phyloP scores from a whole-genome alignment of 1,139 yeast species.

The Tardiomyces digboiensis region DNA sequence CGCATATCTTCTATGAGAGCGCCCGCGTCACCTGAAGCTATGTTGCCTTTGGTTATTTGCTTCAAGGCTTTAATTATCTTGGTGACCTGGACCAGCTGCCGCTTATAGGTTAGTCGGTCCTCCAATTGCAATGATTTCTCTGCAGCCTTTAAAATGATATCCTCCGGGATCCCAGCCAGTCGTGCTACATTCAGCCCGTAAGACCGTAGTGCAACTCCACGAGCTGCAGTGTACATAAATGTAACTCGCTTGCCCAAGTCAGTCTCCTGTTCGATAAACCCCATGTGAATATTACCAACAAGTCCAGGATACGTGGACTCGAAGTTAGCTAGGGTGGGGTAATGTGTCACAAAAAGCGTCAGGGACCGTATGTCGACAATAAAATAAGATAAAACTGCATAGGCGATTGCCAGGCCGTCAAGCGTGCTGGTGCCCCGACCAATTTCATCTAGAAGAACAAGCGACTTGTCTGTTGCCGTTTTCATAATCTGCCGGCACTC shows the following conservation, averaged over 20 bases:
- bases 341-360: slow-evolving; percentile 79
- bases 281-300: slow-evolving; percentile 16
- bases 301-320: slow-evolving; percentile 3
- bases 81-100: not conserved
- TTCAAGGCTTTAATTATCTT: not conserved
- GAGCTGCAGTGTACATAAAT: slow-evolving; percentile 51
- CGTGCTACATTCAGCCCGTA: slow-evolving; percentile 77
- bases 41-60: not conserved
- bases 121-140: slow-evolving; percentile 15
- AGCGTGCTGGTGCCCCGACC: slow-evolving; percentile 83
- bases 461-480: slow-evolving; percentile 39
- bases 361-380: slow-evolving; percentile 40
- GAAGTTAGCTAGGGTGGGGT: slow-evolving; percentile 57
- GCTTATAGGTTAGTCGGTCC: slow-evolving; percentile 1
- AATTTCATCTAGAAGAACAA: slow-evolving; percentile 53
- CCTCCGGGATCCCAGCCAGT: slow-evolving; percentile 50
- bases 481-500: slow-evolving; percentile 53
- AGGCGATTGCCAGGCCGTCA: slow-evolving; percentile 87
- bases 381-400: slow-evolving; percentile 61
- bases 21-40: not conserved
- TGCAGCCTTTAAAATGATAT: slow-evolving; percentile 42
- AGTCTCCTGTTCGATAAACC: slow-evolving; percentile 7
- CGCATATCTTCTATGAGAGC: not conserved
- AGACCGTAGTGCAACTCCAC: slow-evolving; percentile 54
- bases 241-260: slow-evolving; percentile 19